Evolutionary conservation across 148 eudicot genomes (phyloP), one percentile per base, ranked within the genome.

Genomic region (Arbutus unedo): DNA sequence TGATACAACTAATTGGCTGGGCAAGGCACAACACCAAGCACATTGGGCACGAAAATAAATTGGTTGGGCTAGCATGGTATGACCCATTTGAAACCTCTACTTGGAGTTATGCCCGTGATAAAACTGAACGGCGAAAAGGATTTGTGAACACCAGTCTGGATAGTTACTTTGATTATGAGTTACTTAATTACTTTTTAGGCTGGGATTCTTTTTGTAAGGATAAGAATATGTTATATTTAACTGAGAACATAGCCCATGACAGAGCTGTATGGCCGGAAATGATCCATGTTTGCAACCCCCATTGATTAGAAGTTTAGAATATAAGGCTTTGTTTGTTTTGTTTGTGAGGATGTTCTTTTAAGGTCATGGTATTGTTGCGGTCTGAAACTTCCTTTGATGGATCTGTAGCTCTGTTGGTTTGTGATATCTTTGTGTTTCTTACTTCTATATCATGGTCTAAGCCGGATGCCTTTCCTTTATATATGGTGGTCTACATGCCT

Each of bases 401-500:
- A 78, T 78, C 54, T 18, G 53, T 78, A 59, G 70, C 59, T 59
- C 10, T 59, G 47, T 57, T 56, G 81, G 38, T 16, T 57, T 78
- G 57, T 43, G n/a, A 55, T 55, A 78, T 59, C 38, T 44, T 59
- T 43, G 0, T 14, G 56, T 6, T 1, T 54, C 55, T 38, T 55
- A 38, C 49, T 54, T 55, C 38, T 31, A 31, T 31, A 31, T 31
- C 38, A 31, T 31, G 38, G 41, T 64, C 70, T 64, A 8, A 10
- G 38, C 70, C 41, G 4, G 70, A 23, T 64, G 43, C 15, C 70
- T 64, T 64, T 4, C 70, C 38, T 64, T 64, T 62, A 3, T 62
- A 62, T 62, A 25, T 64, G 1, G 41, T 64, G 38, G 70, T 23
- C 25, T 0, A 53, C 56, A 23, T 47, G 43, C 19, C 73, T 41